Evolutionary conservation across 1,284 basidiomycete species (phyloP).

Genomic region (Meripilus lineatus): DNA sequence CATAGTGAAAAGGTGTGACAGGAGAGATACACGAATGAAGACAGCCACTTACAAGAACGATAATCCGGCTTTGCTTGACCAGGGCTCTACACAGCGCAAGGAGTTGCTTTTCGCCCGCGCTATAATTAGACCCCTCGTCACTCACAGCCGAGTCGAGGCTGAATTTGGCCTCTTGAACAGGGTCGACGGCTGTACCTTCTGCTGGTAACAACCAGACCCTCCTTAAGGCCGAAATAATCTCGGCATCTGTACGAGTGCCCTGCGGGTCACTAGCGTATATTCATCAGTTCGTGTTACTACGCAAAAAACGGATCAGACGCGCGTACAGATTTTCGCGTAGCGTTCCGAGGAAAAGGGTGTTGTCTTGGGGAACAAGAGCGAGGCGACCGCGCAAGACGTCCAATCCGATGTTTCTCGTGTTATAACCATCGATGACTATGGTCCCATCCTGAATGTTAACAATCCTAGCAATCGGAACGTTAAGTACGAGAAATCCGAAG

Average conservation of each 20-base stretch:
- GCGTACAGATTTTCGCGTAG: slow-evolving; percentile 64
- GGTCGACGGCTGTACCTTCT: slow-evolving; percentile 39
- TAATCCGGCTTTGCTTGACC: slow-evolving; percentile 64
- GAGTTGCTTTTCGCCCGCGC: slow-evolving; percentile 75
- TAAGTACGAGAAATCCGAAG: slow-evolving; percentile 16
- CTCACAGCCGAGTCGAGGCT: slow-evolving; percentile 58
- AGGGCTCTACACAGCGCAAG: slow-evolving; percentile 70
- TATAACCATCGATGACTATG: slow-evolving; percentile 68
- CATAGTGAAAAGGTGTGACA: slow-evolving; percentile 6
- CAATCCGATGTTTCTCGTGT: slow-evolving; percentile 55
- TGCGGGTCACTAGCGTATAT: slow-evolving; percentile 48
- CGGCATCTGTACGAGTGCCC: slow-evolving; percentile 45
- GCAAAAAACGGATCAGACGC: slow-evolving; percentile 1
- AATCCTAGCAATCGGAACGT: slow-evolving; percentile 45
- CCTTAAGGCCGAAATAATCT: slow-evolving; percentile 47
- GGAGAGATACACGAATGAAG: slow-evolving; percentile 6
- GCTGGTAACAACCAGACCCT: slow-evolving; percentile 57
- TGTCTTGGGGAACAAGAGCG: slow-evolving; percentile 72
- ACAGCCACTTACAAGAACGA: slow-evolving; percentile 51
- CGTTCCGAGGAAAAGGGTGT: slow-evolving; percentile 59
- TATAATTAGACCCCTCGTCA: slow-evolving; percentile 70
- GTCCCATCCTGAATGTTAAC: slow-evolving; percentile 58
- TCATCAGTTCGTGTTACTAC: neutral
- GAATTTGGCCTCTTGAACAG: slow-evolving; percentile 56
- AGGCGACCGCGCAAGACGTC: slow-evolving; percentile 53